Conservation (phyloP, 495 filamentous ascomycete species). For the Thozetella sp. region DNA sequence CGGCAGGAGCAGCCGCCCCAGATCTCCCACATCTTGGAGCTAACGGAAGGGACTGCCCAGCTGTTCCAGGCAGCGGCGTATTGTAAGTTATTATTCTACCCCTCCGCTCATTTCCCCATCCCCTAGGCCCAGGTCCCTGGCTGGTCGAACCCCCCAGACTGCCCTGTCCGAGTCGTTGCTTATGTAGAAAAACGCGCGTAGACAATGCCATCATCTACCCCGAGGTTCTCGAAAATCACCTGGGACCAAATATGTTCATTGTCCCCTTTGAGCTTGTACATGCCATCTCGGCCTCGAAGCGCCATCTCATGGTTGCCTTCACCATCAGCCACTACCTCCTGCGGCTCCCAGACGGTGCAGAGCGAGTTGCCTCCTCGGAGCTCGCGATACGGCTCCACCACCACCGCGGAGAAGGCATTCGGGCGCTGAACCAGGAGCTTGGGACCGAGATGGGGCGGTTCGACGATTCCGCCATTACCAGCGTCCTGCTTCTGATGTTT, state of each 20-base stretch:
- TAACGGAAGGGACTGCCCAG: slow-evolving; percentile 11
- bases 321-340: slow-evolving; percentile 16
- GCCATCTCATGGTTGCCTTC: slow-evolving; percentile 14
- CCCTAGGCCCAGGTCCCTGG: background rate
- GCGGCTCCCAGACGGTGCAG: background rate
- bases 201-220: slow-evolving; percentile 18
- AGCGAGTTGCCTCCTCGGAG: background rate
- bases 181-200: background rate
- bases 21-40: background rate
- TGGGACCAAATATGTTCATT: slow-evolving; percentile 7
- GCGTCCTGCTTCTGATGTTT: slow-evolving; percentile 20
- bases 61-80: slow-evolving; percentile 15
- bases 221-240: slow-evolving; percentile 6
- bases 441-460: slow-evolving; percentile 10
- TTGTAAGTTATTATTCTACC: slow-evolving; percentile 10
- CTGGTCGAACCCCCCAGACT: background rate
- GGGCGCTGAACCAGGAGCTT: slow-evolving; percentile 19
- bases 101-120: background rate
- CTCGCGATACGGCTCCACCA: slow-evolving; percentile 15
- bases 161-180: no score
- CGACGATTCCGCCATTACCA: slow-evolving; percentile 14
- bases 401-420: slow-evolving; percentile 19
- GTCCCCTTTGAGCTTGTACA: background rate
- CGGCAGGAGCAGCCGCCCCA: background rate
- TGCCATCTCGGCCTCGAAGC: slow-evolving; percentile 5